These are phyloP conservation scores for Hyphopichia khmerensis DNA, from an alignment of 1,139 yeast genomes.

Conservation along the genomic window DNA sequence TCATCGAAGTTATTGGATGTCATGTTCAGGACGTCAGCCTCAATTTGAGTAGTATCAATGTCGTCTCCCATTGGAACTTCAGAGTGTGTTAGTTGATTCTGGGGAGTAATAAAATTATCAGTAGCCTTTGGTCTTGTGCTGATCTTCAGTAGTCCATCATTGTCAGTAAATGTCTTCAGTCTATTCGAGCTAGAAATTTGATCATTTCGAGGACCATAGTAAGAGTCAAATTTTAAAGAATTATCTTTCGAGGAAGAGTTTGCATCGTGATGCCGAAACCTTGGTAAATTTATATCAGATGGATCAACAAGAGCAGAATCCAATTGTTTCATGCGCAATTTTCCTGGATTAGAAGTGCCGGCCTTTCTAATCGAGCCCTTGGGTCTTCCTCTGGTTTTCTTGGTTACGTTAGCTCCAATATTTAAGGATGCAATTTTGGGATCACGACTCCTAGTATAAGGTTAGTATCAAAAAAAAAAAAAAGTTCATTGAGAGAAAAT, in stretches of 20 bases:
- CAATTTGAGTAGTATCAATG: conserved; percentile 1
- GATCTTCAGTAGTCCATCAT: not conserved
- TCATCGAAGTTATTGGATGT: not conserved
- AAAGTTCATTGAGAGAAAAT: too few species aligned
- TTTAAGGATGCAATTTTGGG: conserved; percentile 9
- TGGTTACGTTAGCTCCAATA: conserved; percentile 2
- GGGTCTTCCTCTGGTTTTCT: not conserved
- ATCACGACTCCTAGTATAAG: conserved; percentile 5
- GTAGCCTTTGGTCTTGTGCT: not conserved
- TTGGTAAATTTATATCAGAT: conserved; percentile 24
- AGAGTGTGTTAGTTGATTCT: conserved; percentile 1
- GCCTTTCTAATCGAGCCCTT: not conserved
- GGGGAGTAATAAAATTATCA: conserved; percentile 1
- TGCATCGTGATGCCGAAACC: conserved; percentile 8
- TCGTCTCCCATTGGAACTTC: not conserved
- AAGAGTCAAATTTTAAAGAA: not conserved
- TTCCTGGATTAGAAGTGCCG: not conserved
- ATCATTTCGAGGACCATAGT: too few species aligned
- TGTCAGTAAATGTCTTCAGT: not conserved
- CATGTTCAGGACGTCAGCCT: not conserved
- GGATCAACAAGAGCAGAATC: conserved; percentile 25
- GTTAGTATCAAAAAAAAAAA: too few species aligned
- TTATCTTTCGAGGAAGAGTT: not conserved
- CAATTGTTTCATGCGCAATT: conserved; percentile 12
- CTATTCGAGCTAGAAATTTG: not conserved